Evolutionary conservation across 495 filamentous ascomycete species (phyloP), one percentile per base, ranked within the genome.

Genomic region (Xylaria longipes): DNA sequence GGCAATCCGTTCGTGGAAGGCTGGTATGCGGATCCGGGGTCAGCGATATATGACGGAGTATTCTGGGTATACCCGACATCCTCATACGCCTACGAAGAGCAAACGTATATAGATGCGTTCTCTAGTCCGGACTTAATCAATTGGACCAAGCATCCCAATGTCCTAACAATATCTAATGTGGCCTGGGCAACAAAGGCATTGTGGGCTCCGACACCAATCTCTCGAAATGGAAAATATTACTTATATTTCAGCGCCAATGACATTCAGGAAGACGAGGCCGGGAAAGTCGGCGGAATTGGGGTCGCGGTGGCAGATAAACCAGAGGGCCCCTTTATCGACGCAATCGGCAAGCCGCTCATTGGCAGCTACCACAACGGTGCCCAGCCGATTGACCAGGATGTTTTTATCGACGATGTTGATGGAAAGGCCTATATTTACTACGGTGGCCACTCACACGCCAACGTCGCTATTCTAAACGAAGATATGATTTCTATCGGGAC

Each of bases 61-160:
- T 77, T 85, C 73, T 87, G 86, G 81, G 82, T 87, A 60, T 87
- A 84, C 76, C 82, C 85, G 43, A 84, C 84, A 0, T 77, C 85
- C 45, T 85, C 84, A 65, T 77, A 75, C 48, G 73, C 82, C 54
- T 82, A 82, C 27, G 76, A 79, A 56, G 79, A 83, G 46, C 72
- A 80, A 65, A 80, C 77, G 17, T 83, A 83, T 72, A 81, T 87
- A 71, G 83, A 88, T 72, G 85, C 86, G 63, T 83, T 85, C 74
- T 86, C 84, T 0, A 81, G 84, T 72, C 76, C 80, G 48, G 76
- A 76, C 14, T 67, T 81, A 43, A 71, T 78, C 58, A 75, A 81
- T 25, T 80, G 80, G 65, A 81, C 80, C 14, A 83, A 80, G 31
- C 81, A 87, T 65, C 81, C 82, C 12, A 78, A 82, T 25, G 82